Base-by-base conservation (phyloP, 768 basidiomycete species). In the Xanthoconium purpureum region DNA sequence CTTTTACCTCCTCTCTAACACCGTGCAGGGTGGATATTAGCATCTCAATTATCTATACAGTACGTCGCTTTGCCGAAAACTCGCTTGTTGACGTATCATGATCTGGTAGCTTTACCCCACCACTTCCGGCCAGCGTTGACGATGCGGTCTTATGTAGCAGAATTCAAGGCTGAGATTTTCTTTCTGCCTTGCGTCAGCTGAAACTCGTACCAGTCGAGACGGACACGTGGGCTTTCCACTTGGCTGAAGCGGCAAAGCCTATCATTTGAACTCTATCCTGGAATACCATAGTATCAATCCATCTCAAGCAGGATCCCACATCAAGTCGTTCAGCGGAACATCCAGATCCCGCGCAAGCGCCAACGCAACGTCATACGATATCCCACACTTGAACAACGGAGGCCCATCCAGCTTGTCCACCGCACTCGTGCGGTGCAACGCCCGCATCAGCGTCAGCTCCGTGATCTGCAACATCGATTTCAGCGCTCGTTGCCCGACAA, bases 351-450 rank as follows among this genome's bases (percentile, higher is more conserved):
- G 80, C 15, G 88, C 85, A 9, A 91, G 69, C 5, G 66, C 67
- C 54, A 83, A 64, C 2, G 81, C 80, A 6, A 78, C 72, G 2
- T 84, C 81, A 50, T 85, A 81, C 15, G 81, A 79, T n/a, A 91
- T 77, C 1, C 83, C 86, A 64, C 84, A 88, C 63, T 89, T 91
- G 69, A 88, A 88, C 73, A 77, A 81, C 1, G 88, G 83, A 0
- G 86, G 81, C 0, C 84, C 86, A 48, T 91, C 88, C 29, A 89
- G 69, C 59, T 78, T 81, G 42, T 91, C 89, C 6, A 71, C 42
- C 3, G 79, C 74, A 10, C 84, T 81, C 5, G 81, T 84, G 8
- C 88, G 79, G 56, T 87, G 80, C n/a, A 93, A 68, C 12, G 89
- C 77, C 6, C 84, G 80, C 74, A 83, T 81, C 4, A 81, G 75